phyloP scores from a whole-genome alignment of 2,329 filamentous ascomycete species.

The Diaporthe batatas region DNA sequence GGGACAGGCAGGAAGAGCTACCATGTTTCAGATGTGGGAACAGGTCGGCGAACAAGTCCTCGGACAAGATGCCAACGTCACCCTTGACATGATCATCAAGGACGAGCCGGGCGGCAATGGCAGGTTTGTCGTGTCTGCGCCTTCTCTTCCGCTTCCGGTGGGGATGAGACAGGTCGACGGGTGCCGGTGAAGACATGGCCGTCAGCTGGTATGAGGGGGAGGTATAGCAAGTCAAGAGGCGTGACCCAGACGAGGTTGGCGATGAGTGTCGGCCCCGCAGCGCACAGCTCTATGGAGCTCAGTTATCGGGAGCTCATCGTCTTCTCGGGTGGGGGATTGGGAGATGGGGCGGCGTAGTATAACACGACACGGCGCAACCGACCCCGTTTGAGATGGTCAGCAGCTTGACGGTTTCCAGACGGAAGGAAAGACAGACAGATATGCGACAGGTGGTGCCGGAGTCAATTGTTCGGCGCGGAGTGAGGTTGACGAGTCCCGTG shows the following conservation, averaged over 20 bases:
- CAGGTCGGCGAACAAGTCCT: constrained; percentile 86
- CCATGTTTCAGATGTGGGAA: constrained; percentile 73
- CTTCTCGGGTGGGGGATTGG: neutral
- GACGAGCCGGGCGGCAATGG: constrained; percentile 83
- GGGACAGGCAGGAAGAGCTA: neutral
- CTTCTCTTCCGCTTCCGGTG: constrained; percentile 62
- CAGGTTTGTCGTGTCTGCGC: constrained; percentile 76
- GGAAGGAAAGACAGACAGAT: neutral
- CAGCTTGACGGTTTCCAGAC: neutral
- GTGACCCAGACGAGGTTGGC: neutral
- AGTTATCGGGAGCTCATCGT: constrained; percentile 26
- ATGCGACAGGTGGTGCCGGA: constrained; percentile 4
- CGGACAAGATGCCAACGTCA: constrained; percentile 87
- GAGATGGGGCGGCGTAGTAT: neutral
- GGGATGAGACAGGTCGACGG: constrained; percentile 42
- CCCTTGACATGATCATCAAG: constrained; percentile 89
- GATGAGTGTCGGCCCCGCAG: constrained; percentile 29
- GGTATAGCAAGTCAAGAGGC: constrained; percentile 5
- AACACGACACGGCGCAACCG: neutral
- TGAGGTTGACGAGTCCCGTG: neutral
- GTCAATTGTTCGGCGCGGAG: constrained; percentile 25
- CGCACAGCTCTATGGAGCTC: constrained; percentile 33
- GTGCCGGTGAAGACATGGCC: constrained; percentile 48
- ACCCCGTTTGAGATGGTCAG: neutral
- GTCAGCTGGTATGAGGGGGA: neutral